Evolutionary conservation across 805 yeast species (phyloP), one percentile per base, ranked within the genome.

Genomic region (Kregervanrija fluxuum): DNA sequence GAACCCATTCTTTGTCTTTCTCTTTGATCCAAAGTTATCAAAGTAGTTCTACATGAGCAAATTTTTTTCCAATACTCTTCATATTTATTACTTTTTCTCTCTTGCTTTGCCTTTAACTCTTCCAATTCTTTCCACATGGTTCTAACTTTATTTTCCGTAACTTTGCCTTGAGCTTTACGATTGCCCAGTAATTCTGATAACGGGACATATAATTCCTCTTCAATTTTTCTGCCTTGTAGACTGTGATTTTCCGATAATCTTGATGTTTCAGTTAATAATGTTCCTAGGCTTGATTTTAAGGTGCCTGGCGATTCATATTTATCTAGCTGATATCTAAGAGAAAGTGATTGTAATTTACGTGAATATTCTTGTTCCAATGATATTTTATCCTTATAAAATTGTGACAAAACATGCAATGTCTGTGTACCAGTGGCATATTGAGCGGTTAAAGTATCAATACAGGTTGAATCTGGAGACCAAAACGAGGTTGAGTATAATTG

Each of bases 361-460:
- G 80, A 65, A 55, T 85, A 85, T 22, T 88, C 95, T 48, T 79
- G 83, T 54, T 87, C 96, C 35, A 88, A 73, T 12, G 75, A 67
- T 1, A 75, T 65, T 34, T 82, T 65, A 45, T 80, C 85, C 47
- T 68, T 73, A 61, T 77, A 78, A 49, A 73, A 78, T 1, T 55
- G 52, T 8, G 66, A 57, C 13, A 81, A 54, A 30, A 71, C 75
- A 30, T 77, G 80, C 40, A 76, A 62, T 1, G 93, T 81, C 39
- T 70, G 72, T 35, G 75, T 68, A 8, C 88, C 77, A 47, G 76
- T 71, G 52, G 75, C 73, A 68, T 83, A 73, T 47, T 81, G 74
- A 48, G 68, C 71, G 42, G 76, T 70, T 14, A 87, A 63, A 10
- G 71, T 68, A 11, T 65, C 66, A 37, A 78, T 76, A 5, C 93